Conservation (phyloP, 2,329 filamentous ascomycete species). For the Diaporthe batatas region DNA sequence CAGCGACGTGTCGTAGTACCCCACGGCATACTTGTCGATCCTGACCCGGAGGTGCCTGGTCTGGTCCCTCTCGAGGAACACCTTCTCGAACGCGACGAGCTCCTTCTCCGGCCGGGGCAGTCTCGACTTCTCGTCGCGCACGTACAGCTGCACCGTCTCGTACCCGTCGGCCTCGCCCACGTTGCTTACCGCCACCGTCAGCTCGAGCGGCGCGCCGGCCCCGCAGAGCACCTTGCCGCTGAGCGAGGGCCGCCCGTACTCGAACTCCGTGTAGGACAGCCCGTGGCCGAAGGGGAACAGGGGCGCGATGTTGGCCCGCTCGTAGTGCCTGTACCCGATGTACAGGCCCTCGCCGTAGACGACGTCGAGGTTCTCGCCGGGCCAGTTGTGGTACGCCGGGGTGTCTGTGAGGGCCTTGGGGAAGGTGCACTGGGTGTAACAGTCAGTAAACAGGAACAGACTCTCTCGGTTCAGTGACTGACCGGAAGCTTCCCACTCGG, state of each 20-base stretch:
- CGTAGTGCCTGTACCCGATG: conserved; percentile 81
- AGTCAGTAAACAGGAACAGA: neutral
- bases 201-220: conserved; percentile 55
- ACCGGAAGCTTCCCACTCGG: conserved; percentile 78
- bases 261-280: conserved; percentile 79
- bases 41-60: conserved; percentile 62
- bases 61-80: conserved; percentile 69
- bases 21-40: conserved; percentile 65
- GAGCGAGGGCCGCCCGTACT: conserved; percentile 70
- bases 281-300: conserved; percentile 82
- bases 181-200: conserved; percentile 66
- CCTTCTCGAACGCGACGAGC: conserved; percentile 77
- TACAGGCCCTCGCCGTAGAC: conserved; percentile 80
- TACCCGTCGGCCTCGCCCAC: conserved; percentile 68
- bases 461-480: conserved; percentile 42
- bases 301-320: conserved; percentile 69
- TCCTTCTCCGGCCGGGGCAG: conserved; percentile 79
- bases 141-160: conserved; percentile 77
- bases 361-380: conserved; percentile 76
- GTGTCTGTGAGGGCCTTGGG: conserved; percentile 74
- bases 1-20: conserved; percentile 73
- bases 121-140: conserved; percentile 72
- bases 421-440: conserved; percentile 68
- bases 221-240: conserved; percentile 56
- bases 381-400: conserved; percentile 80